Conservation (phyloP, 805 yeast species). For the Dipodascopsis tothii region DNA sequence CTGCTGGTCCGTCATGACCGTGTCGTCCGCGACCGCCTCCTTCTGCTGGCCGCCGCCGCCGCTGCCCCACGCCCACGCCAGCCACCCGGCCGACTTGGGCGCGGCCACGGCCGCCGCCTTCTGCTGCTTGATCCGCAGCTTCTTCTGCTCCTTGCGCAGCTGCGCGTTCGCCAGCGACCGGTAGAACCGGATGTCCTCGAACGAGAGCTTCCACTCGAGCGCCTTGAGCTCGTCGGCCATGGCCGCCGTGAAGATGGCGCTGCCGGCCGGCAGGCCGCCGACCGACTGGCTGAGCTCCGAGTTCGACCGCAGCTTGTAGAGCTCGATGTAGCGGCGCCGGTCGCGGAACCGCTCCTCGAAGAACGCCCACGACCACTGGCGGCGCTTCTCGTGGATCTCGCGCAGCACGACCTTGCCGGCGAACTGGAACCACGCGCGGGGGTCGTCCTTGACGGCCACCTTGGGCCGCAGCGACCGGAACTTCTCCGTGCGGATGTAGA, state of each 20-base stretch:
- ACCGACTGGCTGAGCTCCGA: conserved; percentile 22
- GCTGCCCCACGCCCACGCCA: conserved; percentile 54
- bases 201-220: conserved; percentile 54
- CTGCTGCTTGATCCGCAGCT: conserved; percentile 10
- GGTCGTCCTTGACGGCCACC: conserved; percentile 47
- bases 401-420: conserved; percentile 67
- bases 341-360: conserved; percentile 65
- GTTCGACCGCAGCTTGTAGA: conserved; percentile 61
- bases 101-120: conserved; percentile 17
- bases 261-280: background rate
- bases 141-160: conserved; percentile 47
- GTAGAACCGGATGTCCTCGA: conserved; percentile 78
- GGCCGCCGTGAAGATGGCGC: conserved; percentile 17
- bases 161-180: conserved; percentile 70
- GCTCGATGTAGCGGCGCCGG: conserved; percentile 54
- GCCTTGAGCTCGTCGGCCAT: conserved; percentile 36
- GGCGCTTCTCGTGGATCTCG: conserved; percentile 74
- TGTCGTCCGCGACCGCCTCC: conserved; percentile 26
- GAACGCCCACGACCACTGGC: conserved; percentile 83
- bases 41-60: conserved; percentile 2
- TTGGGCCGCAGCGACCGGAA: conserved; percentile 66
- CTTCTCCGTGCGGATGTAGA: conserved; percentile 68
- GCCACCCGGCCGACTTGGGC: conserved; percentile 35
- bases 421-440: conserved; percentile 73
- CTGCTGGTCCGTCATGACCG: conserved; percentile 74